These are phyloP conservation scores for Tilletiopsis washingtonensis DNA, from an alignment of 1,284 basidiomycete genomes.

Conservation along the genomic window DNA sequence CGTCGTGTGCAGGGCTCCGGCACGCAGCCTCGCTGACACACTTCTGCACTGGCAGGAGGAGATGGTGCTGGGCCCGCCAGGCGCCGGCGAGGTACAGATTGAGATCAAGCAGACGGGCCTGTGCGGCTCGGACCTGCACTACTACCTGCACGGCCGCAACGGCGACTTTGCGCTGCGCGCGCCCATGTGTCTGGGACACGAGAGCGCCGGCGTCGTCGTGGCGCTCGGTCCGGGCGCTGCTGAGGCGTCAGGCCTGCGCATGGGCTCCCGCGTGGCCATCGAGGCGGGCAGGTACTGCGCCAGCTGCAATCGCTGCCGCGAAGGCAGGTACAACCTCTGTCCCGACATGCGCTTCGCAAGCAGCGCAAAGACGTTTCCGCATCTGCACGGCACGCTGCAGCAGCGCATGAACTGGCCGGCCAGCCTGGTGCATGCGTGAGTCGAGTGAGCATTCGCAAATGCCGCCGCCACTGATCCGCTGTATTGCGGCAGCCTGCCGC, in stretches of 20 bases:
- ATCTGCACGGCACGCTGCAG: conserved; percentile 84
- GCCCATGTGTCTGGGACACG: conserved; percentile 80
- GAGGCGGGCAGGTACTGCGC: conserved; percentile 86
- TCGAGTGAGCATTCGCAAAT: background rate
- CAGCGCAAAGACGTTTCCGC: conserved; percentile 83
- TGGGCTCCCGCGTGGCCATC: conserved; percentile 85
- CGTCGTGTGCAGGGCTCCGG: too few species aligned
- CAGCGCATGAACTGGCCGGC: conserved; percentile 79
- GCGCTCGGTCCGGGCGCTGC: conserved; percentile 57
- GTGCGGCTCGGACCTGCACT: conserved; percentile 56
- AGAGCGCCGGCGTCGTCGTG: conserved; percentile 73
- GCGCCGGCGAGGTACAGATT: conserved; percentile 60
- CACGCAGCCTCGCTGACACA: too few species aligned
- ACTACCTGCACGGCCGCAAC: conserved; percentile 57
- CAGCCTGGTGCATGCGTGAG: conserved; percentile 74
- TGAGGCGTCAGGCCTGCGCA: conserved; percentile 50
- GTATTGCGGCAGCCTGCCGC: conserved; percentile 66
- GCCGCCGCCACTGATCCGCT: conserved; percentile 5
- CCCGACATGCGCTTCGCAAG: conserved; percentile 73
- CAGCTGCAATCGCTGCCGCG: conserved; percentile 51
- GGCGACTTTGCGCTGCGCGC: conserved; percentile 75
- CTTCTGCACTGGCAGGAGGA: too few species aligned
- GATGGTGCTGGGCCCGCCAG: too few species aligned
- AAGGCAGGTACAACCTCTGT: conserved; percentile 91
- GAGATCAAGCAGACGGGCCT: conserved; percentile 73